Percentiles rank a stretch among this genome's conserved stretches.
Evolutionary conservation across 2,329 filamentous ascomycete genomes (phyloP).

Genomic region (Diaporthe sp.): DNA sequence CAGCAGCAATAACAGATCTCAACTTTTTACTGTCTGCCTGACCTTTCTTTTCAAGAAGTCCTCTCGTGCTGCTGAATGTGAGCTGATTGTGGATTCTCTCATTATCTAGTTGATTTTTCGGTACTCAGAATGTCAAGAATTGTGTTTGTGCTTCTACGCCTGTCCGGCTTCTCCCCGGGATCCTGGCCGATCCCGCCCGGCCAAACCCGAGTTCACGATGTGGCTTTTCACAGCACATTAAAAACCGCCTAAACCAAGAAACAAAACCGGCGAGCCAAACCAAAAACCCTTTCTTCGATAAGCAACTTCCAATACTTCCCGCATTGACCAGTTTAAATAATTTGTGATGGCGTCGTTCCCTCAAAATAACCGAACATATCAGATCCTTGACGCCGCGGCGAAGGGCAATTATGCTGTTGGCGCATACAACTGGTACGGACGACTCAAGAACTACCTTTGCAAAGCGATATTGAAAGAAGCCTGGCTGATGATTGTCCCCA

Average conservation of each 20-base stretch:
- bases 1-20: neutral
- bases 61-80: neutral
- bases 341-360: conserved; percentile 3
- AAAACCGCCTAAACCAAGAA: neutral
- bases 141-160: neutral
- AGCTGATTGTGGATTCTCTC: neutral
- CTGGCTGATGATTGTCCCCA: neutral
- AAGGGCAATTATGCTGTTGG: conserved; percentile 16
- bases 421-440: conserved; percentile 12
- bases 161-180: conserved; percentile 14
- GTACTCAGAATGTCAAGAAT: neutral
- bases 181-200: neutral
- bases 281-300: no score
- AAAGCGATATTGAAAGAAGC: accelerated
- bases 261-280: neutral
- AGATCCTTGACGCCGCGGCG: conserved; percentile 15
- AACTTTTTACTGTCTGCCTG: neutral
- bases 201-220: neutral
- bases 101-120: neutral
- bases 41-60: neutral
- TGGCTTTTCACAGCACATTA: neutral
- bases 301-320: neutral
- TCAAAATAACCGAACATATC: neutral
- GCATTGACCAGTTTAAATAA: no score
- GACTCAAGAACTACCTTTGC: neutral